These are phyloP conservation scores for Colletotrichum sublineola DNA, from an alignment of 2,329 filamentous ascomycete species.

Conservation along the genomic window DNA sequence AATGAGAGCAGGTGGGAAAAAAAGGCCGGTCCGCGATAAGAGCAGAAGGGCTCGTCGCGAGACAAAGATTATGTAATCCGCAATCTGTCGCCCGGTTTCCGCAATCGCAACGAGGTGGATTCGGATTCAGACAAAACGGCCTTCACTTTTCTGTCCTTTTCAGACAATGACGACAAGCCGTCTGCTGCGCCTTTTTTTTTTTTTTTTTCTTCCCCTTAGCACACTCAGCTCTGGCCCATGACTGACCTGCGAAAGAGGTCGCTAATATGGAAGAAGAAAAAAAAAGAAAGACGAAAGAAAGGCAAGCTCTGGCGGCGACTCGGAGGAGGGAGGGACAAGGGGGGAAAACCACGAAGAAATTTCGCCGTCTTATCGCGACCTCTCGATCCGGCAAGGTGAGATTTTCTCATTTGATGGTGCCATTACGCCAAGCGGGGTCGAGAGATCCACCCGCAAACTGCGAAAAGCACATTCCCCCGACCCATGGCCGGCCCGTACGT, in stretches of 20 bases:
- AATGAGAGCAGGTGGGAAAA: conserved; percentile 3
- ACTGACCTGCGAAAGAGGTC: too few relatives aligned
- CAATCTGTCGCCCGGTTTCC: not conserved
- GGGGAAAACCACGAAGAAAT: conserved; percentile 18
- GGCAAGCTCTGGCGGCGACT: too few relatives aligned
- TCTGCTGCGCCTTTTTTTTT: too few relatives aligned
- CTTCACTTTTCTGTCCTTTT: too few relatives aligned
- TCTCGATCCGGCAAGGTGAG: conserved; percentile 33
- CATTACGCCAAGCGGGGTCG: conserved; percentile 37
- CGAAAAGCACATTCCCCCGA: too few relatives aligned
- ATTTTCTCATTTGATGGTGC: conserved; percentile 41
- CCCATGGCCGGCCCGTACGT: too few relatives aligned
- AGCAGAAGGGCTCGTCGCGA: not conserved
- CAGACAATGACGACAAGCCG: too few relatives aligned
- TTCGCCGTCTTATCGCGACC: conserved; percentile 36
- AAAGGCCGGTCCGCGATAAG: conserved; percentile 6
- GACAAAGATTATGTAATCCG: conserved; percentile 2
- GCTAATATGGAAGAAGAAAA: too few relatives aligned
- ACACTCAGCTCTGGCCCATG: too few relatives aligned
- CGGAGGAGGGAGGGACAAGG: not conserved
- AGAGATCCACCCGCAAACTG: conserved; percentile 22
- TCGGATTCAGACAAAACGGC: too few relatives aligned
- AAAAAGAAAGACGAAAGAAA: too few relatives aligned
- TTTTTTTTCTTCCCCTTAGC: too few relatives aligned
- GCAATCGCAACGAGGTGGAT: not conserved